Evolutionary conservation across 2,329 filamentous ascomycete genomes (phyloP).

Genomic region (Calonectria fujianensis): DNA sequence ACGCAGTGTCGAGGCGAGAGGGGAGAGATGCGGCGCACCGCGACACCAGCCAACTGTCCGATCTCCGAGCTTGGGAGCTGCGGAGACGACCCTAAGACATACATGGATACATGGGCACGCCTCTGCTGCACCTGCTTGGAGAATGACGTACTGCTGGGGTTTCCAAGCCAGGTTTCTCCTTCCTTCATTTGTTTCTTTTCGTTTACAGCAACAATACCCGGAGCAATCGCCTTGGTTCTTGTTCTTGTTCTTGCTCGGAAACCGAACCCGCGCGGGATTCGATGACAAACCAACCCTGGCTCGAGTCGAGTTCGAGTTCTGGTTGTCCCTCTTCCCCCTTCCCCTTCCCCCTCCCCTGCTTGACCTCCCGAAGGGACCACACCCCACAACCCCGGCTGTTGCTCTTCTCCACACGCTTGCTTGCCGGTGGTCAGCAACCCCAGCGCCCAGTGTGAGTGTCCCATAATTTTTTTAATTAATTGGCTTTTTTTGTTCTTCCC

Average conservation of each 20-base stretch:
- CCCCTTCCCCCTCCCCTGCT: background rate
- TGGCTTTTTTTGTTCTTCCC: background rate
- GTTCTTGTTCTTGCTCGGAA: background rate
- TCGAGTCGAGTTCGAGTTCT: background rate
- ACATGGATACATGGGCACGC: background rate
- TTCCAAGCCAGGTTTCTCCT: background rate
- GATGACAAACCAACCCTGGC: background rate
- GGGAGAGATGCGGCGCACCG: background rate
- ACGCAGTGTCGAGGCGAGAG: background rate
- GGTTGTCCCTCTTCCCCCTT: background rate
- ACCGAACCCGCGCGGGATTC: background rate
- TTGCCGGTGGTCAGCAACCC: slow-evolving; percentile 3
- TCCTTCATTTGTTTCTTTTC: background rate
- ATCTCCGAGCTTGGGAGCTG: slow-evolving; percentile 8
- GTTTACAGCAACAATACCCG: slow-evolving; percentile 2
- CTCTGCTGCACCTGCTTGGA: background rate
- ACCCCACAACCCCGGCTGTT: slow-evolving; percentile 23
- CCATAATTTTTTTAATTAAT: background rate
- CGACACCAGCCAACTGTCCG: background rate
- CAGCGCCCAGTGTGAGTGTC: background rate
- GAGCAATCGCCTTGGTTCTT: background rate
- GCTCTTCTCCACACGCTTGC: slow-evolving; percentile 15
- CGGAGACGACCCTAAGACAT: background rate
- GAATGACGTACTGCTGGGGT: background rate
- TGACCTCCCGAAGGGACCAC: background rate